phyloP scores from a whole-genome alignment of 306 rosid species.

The Rosa multiflora region DNA sequence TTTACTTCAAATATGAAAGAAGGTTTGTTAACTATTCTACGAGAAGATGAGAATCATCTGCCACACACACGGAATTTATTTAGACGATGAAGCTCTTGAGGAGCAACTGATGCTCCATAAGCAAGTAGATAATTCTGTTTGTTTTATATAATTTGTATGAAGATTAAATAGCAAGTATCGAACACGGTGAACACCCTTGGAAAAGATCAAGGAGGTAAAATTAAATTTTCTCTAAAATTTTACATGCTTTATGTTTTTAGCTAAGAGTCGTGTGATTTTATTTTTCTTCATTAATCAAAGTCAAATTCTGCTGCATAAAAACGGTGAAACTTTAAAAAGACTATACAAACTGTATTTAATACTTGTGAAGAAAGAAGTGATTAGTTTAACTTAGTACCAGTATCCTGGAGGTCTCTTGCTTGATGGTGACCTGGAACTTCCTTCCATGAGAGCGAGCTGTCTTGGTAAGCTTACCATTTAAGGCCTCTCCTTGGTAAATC shows the following conservation, averaged over 20 bases:
- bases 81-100: not conserved
- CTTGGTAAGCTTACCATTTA: slow-evolving; percentile 79
- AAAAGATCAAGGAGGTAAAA: too few relatives aligned
- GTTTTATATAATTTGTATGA: not conserved
- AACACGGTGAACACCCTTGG: not conserved
- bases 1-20: not conserved
- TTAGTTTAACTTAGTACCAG: slow-evolving; percentile 47
- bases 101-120: not conserved
- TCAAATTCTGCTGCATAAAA: not conserved
- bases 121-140: not conserved
- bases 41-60: not conserved
- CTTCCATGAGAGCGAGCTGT: slow-evolving; percentile 92
- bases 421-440: slow-evolving; percentile 87
- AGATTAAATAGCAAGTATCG: not conserved
- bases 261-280: not conserved
- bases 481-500: slow-evolving; percentile 82
- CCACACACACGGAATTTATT: not conserved
- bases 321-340: not conserved
- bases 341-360: not conserved
- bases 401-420: slow-evolving; percentile 85
- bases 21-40: not conserved
- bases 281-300: not conserved
- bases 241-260: not conserved
- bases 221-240: too few relatives aligned
- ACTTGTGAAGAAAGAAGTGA: not conserved